Conservation (phyloP, 2,329 filamentous ascomycete genomes). For the Colletotrichum sp. region DNA sequence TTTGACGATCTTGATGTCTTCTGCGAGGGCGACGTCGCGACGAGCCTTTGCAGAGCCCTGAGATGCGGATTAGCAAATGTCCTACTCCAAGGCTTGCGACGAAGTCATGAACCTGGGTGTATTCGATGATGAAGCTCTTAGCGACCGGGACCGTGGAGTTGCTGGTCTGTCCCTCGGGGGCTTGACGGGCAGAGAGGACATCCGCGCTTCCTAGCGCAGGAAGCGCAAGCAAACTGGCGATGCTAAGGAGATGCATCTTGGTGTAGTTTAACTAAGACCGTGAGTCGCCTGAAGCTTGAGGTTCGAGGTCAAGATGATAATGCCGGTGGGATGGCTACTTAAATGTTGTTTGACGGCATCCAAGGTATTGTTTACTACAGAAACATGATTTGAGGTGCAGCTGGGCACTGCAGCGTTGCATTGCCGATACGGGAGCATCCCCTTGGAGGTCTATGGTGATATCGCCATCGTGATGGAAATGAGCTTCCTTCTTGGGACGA, state of each 20-base stretch:
- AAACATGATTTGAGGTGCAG: neutral
- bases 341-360: neutral
- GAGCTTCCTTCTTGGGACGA: slow-evolving; percentile 16
- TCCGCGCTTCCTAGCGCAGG: neutral
- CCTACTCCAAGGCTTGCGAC: no score
- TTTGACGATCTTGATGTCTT: slow-evolving; percentile 14
- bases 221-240: slow-evolving; percentile 1
- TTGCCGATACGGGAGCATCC: slow-evolving; percentile 6
- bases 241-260: slow-evolving; percentile 4
- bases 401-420: neutral
- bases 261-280: neutral
- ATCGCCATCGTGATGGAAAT: slow-evolving; percentile 4
- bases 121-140: slow-evolving; percentile 22
- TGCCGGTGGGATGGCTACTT: neutral
- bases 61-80: no score
- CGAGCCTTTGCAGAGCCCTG: slow-evolving; percentile 14
- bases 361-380: rapidly evolving
- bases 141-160: slow-evolving; percentile 13
- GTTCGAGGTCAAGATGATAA: no score
- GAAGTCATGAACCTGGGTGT: neutral
- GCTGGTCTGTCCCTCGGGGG: neutral
- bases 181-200: neutral
- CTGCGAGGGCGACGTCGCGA: neutral
- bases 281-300: neutral
- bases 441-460: neutral